These are phyloP conservation scores for Gleditsia sinensis DNA, from an alignment of 306 rosid species.

Conservation along the genomic window DNA sequence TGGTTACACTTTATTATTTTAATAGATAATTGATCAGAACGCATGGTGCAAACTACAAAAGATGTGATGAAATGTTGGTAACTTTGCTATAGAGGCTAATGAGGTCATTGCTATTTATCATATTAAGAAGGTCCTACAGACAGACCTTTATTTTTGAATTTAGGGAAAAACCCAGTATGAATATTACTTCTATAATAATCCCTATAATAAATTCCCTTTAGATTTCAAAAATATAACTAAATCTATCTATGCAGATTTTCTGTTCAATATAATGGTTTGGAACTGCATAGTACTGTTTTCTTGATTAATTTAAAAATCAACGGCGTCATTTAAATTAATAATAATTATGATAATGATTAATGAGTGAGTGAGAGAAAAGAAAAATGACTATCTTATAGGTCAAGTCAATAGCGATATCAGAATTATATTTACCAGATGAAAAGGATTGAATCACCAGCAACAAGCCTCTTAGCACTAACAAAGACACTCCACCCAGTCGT, in stretches of 20 bases:
- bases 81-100: not conserved
- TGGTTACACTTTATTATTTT: not conserved
- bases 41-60: not conserved
- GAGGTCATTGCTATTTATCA: not conserved
- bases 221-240: too few relatives aligned
- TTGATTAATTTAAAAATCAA: not conserved
- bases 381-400: too few relatives aligned
- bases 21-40: not conserved
- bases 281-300: not conserved
- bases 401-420: not conserved
- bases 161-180: not conserved
- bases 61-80: not conserved
- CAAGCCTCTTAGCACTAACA: too few relatives aligned
- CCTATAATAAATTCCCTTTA: not conserved
- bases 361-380: not conserved
- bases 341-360: not conserved
- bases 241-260: not conserved
- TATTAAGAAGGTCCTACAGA: not conserved
- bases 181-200: not conserved
- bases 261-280: not conserved
- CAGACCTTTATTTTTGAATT: not conserved
- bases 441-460: conserved; percentile 55
- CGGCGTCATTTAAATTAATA: not conserved
- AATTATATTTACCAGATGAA: conserved; percentile 43
- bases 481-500: too few relatives aligned